Base-by-base conservation (phyloP, 169 alveolate species). In the Cryptosporidium meleagridis region DNA sequence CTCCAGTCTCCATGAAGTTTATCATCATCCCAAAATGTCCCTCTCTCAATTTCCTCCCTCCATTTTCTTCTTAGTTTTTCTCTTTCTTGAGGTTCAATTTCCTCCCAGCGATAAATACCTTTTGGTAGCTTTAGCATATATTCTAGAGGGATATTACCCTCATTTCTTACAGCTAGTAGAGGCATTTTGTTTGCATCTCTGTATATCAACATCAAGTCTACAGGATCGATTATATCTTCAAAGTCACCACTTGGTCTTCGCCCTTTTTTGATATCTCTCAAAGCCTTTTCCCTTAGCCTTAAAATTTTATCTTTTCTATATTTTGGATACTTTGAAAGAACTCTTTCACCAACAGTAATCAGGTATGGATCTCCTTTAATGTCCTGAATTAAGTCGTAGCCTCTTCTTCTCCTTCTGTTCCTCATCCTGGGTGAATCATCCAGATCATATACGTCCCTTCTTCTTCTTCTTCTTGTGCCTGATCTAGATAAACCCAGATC, bases 11-110 rank as follows among this genome's bases (percentile, higher is more conserved):
- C 89, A 35, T 80, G 73, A 26, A 80, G 35, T 39, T 80, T 59
- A 10, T 80, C 89, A 41, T 80, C 89, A 31, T 80, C 89, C 89
- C 89, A 80, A 29, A 80, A 80, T n/a, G 89, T 80, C 0, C 89
- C 89, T 16, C 26, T 59, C 5, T 10, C 62, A 37, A 80, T 59
- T 62, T 80, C 89, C 55, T 80, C 89, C 29, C 16, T 80, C 89
- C 89, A 80, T 65, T 45, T 65, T n/a, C 53, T 80, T 31, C 39
- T 80, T n/a, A 80, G 52, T n/a, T 41, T 80, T 18, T 23, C 29
- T 48, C 89, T 59, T 26, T 80, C 89, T 23, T 80, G 23, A 16
- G 89, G 89, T n/a, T 44, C 68, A 18, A 80, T 23, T 65, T 80
- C 89, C 29, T 80, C 89, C 89, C 89, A 80, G 5, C 75, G 55